A percentile compares a stretch with the other conserved stretches of the same genome.
These are phyloP conservation scores for Saccharomycopsis fodiens DNA, from an alignment of 805 yeast genomes.

Conservation along the genomic window DNA sequence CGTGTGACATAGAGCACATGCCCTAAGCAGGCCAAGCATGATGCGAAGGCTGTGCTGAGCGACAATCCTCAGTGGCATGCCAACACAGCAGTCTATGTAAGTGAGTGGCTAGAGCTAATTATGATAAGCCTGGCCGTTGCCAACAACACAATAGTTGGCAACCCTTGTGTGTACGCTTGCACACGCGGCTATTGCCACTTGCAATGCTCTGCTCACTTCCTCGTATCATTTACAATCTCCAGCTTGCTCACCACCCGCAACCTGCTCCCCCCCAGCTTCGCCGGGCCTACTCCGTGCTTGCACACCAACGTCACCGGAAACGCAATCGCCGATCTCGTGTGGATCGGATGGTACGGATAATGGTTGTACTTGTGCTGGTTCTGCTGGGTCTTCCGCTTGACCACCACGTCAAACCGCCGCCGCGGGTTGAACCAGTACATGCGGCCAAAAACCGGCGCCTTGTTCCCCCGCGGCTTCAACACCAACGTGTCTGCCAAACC, in stretches of 20 bases:
- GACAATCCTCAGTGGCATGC: too few relatives aligned
- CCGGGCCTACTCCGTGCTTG: neutral
- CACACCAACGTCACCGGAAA: conserved; percentile 3
- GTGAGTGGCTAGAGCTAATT: too few relatives aligned
- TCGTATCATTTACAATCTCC: conserved; percentile 1
- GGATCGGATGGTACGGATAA: conserved; percentile 2
- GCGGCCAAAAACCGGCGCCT: conserved; percentile 27
- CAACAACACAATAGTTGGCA: neutral
- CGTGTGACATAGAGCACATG: too few relatives aligned
- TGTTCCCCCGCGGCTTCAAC: conserved; percentile 24
- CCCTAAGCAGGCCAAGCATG: too few relatives aligned
- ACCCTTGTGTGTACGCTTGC: neutral
- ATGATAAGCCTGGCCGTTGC: neutral
- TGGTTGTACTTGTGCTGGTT: conserved; percentile 1
- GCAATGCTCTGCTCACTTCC: neutral
- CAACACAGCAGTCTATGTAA: too few relatives aligned
- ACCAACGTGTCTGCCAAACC: conserved; percentile 23
- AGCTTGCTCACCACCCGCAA: neutral
- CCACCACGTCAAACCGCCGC: conserved; percentile 21
- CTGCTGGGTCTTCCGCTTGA: conserved; percentile 1
- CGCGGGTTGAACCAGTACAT: conserved; percentile 28
- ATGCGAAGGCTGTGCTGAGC: too few relatives aligned
- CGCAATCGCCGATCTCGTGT: neutral
- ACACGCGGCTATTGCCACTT: neutral
- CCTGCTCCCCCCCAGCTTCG: neutral